These are phyloP conservation scores for Tylopilus vinaceipallidus DNA, from an alignment of 768 basidiomycete species.

Conservation along the genomic window DNA sequence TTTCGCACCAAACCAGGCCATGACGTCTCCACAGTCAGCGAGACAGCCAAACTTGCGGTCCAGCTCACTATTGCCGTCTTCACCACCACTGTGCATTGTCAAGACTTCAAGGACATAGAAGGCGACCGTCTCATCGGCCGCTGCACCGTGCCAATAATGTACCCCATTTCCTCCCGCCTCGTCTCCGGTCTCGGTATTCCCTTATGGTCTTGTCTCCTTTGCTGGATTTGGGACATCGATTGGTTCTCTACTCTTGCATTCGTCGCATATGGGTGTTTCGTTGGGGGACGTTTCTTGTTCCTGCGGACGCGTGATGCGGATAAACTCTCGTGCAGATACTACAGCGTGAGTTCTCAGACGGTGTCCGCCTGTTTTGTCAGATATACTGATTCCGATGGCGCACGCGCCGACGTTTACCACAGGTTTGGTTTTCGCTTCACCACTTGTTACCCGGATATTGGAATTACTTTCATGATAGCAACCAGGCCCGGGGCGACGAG, in stretches of 20 bases:
- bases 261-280: slow-evolving; percentile 31
- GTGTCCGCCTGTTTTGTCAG: too few relatives aligned
- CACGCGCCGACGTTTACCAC: neutral
- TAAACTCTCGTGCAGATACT: slow-evolving; percentile 36
- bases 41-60: slow-evolving; percentile 31
- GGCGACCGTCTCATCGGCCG: slow-evolving; percentile 42
- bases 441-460: slow-evolving; percentile 37
- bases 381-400: neutral
- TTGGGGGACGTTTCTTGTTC: slow-evolving; percentile 35
- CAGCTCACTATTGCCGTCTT: slow-evolving; percentile 39
- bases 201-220: slow-evolving; percentile 37
- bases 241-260: slow-evolving; percentile 25
- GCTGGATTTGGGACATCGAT: slow-evolving; percentile 36
- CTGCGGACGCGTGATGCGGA: slow-evolving; percentile 30
- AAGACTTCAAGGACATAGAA: slow-evolving; percentile 46
- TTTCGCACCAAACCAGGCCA: neutral
- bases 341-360: slow-evolving; percentile 31
- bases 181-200: slow-evolving; percentile 35
- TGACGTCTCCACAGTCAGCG: slow-evolving; percentile 17
- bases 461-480: slow-evolving; percentile 30
- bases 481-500: slow-evolving; percentile 13
- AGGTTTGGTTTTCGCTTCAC: slow-evolving; percentile 37
- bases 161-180: slow-evolving; percentile 37
- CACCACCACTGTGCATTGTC: slow-evolving; percentile 46
- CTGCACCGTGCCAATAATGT: slow-evolving; percentile 43